These are phyloP conservation scores for Lecanicillium sp. DNA, from an alignment of 2,329 filamentous ascomycete genomes.

Conservation along the genomic window DNA sequence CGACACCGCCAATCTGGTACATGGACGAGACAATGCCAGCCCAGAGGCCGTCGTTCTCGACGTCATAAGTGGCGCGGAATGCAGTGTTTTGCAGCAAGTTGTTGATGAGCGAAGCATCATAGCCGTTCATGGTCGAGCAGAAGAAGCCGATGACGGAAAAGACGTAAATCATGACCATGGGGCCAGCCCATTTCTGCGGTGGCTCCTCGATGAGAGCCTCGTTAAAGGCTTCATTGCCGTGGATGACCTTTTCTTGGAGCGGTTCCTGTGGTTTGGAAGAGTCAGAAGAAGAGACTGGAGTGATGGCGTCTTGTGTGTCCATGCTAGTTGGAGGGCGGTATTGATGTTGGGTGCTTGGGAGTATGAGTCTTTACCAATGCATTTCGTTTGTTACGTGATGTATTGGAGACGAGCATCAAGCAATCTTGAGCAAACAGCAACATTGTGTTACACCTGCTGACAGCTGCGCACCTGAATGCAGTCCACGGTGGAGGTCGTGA, in stretches of 20 bases:
- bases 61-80: slow-evolving; percentile 31
- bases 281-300: neutral
- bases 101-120: slow-evolving; percentile 24
- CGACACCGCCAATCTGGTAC: slow-evolving; percentile 43
- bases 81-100: slow-evolving; percentile 21
- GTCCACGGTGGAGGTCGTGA: too few relatives aligned
- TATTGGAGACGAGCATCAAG: too few relatives aligned
- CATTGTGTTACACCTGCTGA: too few relatives aligned
- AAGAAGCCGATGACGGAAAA: slow-evolving; percentile 40
- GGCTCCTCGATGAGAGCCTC: slow-evolving; percentile 47
- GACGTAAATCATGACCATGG: slow-evolving; percentile 32
- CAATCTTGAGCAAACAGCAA: too few relatives aligned
- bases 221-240: slow-evolving; percentile 44
- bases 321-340: neutral
- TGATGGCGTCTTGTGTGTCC: neutral
- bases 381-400: too few relatives aligned
- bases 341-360: too few relatives aligned
- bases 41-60: slow-evolving; percentile 35
- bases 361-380: too few relatives aligned
- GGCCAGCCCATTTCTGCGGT: slow-evolving; percentile 29
- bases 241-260: slow-evolving; percentile 32
- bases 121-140: slow-evolving; percentile 44
- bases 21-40: slow-evolving; percentile 42
- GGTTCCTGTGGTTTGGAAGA: neutral
- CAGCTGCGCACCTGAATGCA: too few relatives aligned